A percentile compares a stretch with the other conserved stretches of the same genome.
Evolutionary conservation across 352 stramenopile species (phyloP).

Genomic region (Pythium guiyangense): DNA sequence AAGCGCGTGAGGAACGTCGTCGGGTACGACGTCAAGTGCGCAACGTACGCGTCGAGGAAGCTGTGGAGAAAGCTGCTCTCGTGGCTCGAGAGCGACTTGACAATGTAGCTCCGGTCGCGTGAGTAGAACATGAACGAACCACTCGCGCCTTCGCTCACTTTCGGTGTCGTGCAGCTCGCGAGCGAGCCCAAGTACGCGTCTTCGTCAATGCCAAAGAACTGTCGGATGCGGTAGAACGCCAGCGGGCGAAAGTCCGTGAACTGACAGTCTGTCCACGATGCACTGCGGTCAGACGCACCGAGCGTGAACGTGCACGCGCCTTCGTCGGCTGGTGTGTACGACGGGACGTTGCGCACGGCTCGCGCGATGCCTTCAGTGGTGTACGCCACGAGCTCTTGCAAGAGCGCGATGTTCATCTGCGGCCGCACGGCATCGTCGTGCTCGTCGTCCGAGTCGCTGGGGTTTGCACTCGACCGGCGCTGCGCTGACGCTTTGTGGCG

Average conservation of each 20-base stretch:
- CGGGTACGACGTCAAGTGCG: conserved; percentile 50
- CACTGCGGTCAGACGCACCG: too few species aligned
- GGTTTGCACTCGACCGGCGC: background rate
- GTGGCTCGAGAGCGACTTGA: conserved; percentile 63
- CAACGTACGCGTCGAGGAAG: conserved; percentile 62
- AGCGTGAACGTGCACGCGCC: conserved; percentile 32
- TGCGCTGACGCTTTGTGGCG: background rate
- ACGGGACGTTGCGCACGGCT: conserved; percentile 28
- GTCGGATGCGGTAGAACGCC: conserved; percentile 46
- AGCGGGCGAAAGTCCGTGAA: conserved; percentile 60
- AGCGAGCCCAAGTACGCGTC: conserved; percentile 51
- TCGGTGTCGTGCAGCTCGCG: conserved; percentile 59
- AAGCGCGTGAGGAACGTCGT: conserved; percentile 78
- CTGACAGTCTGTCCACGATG: conserved; percentile 41
- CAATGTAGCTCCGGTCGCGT: conserved; percentile 58
- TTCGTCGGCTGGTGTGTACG: conserved; percentile 3
- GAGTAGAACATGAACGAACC: conserved; percentile 86
- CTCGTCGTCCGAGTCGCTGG: conserved; percentile 23
- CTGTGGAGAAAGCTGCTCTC: conserved; percentile 63
- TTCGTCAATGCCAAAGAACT: conserved; percentile 53
- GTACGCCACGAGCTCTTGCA: conserved; percentile 75
- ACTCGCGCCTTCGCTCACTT: conserved; percentile 73
- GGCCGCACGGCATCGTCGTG: conserved; percentile 58
- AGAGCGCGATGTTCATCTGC: conserved; percentile 75
- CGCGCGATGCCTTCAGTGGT: conserved; percentile 73